Percentiles rank a stretch among this genome's conserved stretches.
phyloP scores from a whole-genome alignment of 1,284 basidiomycete species.

The Ceratobasidium sp. region DNA sequence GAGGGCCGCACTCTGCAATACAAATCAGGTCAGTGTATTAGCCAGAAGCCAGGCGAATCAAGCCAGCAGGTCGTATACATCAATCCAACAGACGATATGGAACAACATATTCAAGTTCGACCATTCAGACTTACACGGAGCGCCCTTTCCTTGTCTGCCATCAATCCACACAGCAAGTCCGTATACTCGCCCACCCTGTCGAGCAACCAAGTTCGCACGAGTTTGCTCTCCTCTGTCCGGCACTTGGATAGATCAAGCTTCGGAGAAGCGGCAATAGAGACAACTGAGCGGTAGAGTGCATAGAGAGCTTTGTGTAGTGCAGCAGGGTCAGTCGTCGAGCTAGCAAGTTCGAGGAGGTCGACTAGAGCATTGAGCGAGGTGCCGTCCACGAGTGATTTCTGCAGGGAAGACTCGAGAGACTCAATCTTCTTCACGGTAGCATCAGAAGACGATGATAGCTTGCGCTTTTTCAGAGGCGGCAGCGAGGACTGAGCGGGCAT shows the following conservation, averaged over 20 bases:
- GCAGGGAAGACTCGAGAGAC: conserved; percentile 37
- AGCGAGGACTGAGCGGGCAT: conserved; percentile 36
- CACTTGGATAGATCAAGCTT: conserved; percentile 61
- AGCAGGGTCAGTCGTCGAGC: conserved; percentile 58
- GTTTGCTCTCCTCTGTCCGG: conserved; percentile 64
- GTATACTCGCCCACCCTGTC: conserved; percentile 75
- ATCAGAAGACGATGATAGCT: conserved; percentile 14
- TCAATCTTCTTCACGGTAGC: conserved; percentile 22
- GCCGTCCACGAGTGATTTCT: conserved; percentile 53
- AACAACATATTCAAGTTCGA: not conserved
- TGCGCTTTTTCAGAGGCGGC: conserved; percentile 45
- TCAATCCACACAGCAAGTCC: conserved; percentile 71
- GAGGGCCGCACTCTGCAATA: conserved; percentile 73
- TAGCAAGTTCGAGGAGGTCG: conserved; percentile 73
- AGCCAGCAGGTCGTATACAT: too few species aligned
- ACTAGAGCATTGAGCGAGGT: conserved; percentile 81
- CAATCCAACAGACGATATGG: too few species aligned
- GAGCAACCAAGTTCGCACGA: conserved; percentile 80
- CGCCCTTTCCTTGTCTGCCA: conserved; percentile 77
- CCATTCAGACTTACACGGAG: conserved; percentile 62
- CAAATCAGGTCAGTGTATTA: conserved; percentile 29
- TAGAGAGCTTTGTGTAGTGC: conserved; percentile 81
- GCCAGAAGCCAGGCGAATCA: too few species aligned
- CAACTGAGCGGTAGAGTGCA: conserved; percentile 83
- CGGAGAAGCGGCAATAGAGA: conserved; percentile 69